Evolutionary conservation across 441 rosid species (phyloP).

Genomic region (Hura crepitans): DNA sequence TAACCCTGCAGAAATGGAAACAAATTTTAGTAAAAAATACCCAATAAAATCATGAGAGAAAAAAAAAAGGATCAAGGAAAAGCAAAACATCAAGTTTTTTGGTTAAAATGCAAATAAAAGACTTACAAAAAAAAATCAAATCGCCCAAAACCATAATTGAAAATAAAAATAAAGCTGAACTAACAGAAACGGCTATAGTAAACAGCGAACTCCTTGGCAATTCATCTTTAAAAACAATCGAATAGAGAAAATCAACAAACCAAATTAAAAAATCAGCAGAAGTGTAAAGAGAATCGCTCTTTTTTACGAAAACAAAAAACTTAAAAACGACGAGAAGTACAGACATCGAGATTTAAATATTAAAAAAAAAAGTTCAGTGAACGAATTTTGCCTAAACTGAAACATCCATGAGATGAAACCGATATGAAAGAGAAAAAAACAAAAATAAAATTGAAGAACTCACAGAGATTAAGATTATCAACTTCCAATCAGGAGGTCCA

Average conservation of each 20-base stretch:
- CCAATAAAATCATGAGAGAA: background rate
- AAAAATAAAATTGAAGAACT: background rate
- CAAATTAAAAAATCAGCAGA: conserved; percentile 4
- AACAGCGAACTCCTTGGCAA: background rate
- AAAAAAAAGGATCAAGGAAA: background rate
- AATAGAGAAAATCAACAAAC: background rate
- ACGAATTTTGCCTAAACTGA: background rate
- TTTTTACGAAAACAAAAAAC: too few species aligned
- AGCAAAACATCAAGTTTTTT: background rate
- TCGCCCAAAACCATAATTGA: background rate
- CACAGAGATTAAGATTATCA: conserved; percentile 2
- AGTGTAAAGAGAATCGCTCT: background rate
- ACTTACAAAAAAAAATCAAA: conserved; percentile 10
- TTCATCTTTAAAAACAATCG: background rate
- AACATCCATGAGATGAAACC: background rate
- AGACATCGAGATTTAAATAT: too few species aligned
- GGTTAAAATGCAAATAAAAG: background rate
- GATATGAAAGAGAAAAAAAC: background rate
- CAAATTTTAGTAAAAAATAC: background rate
- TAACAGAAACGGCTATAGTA: background rate
- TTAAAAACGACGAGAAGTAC: too few species aligned
- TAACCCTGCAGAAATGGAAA: conserved; percentile 2
- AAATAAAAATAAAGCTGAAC: background rate
- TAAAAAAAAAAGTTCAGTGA: background rate
- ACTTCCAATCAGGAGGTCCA: background rate